Percentiles rank a stretch among this genome's conserved stretches.
Evolutionary conservation across 2,329 filamentous ascomycete species (phyloP).

Genomic region (Clonostachys solani): DNA sequence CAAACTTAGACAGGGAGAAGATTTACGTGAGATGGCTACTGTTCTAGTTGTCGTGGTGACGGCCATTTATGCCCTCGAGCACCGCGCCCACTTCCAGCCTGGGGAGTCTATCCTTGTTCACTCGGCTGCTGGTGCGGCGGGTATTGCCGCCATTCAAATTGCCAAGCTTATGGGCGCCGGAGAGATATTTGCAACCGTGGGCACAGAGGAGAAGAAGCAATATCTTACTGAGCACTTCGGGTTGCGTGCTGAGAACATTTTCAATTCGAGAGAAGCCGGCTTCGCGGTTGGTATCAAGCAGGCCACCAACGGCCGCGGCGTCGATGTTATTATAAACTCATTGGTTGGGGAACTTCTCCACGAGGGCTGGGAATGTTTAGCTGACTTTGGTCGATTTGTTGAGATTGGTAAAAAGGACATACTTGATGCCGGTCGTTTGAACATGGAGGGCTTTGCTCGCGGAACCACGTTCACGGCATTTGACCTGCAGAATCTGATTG

Average conservation of each 20-base stretch:
- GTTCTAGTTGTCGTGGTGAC: neutral
- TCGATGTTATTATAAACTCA: slow-evolving; percentile 24
- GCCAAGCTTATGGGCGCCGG: slow-evolving; percentile 19
- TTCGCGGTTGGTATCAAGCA: slow-evolving; percentile 14
- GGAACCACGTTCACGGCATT: slow-evolving; percentile 8
- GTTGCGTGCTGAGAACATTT: slow-evolving; percentile 13
- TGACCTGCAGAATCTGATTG: slow-evolving; percentile 3
- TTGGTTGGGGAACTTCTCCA: slow-evolving; percentile 17
- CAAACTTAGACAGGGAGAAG: no score
- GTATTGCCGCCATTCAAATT: slow-evolving; percentile 29
- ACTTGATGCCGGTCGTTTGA: slow-evolving; percentile 19
- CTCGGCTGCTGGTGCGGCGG: slow-evolving; percentile 23
- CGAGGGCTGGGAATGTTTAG: slow-evolving; percentile 23
- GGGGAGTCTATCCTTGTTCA: slow-evolving; percentile 21
- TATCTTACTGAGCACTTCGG: slow-evolving; percentile 14
- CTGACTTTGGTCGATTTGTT: slow-evolving; percentile 22
- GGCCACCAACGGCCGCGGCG: slow-evolving; percentile 16
- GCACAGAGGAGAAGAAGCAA: slow-evolving; percentile 19
- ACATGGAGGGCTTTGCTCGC: slow-evolving; percentile 28
- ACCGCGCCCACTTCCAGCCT: neutral
- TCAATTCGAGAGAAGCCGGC: slow-evolving; percentile 13
- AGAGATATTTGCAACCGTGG: slow-evolving; percentile 24
- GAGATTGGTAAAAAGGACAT: slow-evolving; percentile 18
- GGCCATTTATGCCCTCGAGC: neutral
- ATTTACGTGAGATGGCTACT: neutral